Conservation (phyloP, 164 flowering plant genomes). For the Chimonanthus praecox region DNA sequence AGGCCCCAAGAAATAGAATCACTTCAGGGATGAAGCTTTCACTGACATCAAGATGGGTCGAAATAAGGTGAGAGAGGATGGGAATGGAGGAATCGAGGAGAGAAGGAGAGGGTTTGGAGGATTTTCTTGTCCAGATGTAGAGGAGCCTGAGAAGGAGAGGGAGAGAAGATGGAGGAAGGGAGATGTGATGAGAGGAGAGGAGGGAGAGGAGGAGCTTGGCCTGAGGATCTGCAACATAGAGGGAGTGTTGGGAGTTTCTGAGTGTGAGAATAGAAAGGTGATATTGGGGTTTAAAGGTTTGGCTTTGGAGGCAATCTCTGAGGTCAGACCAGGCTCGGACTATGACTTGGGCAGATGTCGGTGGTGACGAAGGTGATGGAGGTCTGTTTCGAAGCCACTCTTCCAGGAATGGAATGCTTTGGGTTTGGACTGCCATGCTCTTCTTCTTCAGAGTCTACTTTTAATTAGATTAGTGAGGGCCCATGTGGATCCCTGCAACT, state of each 20-base stretch:
- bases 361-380: constrained; percentile 24
- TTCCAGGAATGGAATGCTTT: constrained; percentile 53
- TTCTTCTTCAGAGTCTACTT: too few species aligned
- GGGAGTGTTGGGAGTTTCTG: constrained; percentile 40
- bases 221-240: constrained; percentile 87
- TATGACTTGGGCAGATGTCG: constrained; percentile 46
- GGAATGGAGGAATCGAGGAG: constrained; percentile 49
- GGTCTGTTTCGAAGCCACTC: constrained; percentile 55
- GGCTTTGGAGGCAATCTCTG: constrained; percentile 43
- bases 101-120: constrained; percentile 49
- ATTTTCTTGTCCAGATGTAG: constrained; percentile 76
- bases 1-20: constrained; percentile 64
- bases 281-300: constrained; percentile 35
- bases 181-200: constrained; percentile 36
- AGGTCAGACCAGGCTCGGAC: constrained; percentile 90
- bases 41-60: constrained; percentile 14
- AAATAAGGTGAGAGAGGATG: constrained; percentile 27
- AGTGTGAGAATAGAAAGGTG: constrained; percentile 57
- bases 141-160: constrained; percentile 69
- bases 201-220: constrained; percentile 72
- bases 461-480: too few species aligned
- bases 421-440: constrained; percentile 30
- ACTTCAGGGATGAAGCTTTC: constrained; percentile 28
- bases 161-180: constrained; percentile 47
- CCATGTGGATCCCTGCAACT: too few species aligned